A percentile compares a stretch with the other conserved stretches of the same genome.
phyloP scores from a whole-genome alignment of 2,329 filamentous ascomycete genomes.

The Fusarium scirpi region DNA sequence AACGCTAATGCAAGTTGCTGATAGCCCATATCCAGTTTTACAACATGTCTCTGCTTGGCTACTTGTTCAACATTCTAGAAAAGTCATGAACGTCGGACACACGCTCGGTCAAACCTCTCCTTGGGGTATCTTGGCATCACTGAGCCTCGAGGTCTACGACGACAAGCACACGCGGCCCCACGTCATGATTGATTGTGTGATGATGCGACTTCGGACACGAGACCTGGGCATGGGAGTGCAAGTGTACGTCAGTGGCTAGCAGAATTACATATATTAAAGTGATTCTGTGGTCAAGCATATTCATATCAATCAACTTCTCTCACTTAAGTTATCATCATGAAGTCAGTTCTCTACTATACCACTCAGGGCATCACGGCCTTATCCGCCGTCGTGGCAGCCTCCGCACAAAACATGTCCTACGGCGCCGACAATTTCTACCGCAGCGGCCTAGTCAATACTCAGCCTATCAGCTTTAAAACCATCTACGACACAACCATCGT shows the following conservation, averaged over 20 bases:
- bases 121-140: not conserved
- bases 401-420: not conserved
- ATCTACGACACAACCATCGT: not conserved
- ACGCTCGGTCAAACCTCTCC: accelerated
- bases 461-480: not conserved
- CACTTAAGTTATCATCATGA: not conserved
- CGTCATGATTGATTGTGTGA: not conserved
- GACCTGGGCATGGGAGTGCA: accelerated
- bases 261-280: accelerated
- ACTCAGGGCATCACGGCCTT: not conserved
- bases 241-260: accelerated
- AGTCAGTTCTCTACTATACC: not conserved
- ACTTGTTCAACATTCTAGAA: not conserved
- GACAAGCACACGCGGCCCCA: not conserved
- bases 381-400: not conserved
- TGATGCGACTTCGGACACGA: not conserved
- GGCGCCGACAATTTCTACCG: slow-evolving; percentile 12
- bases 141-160: not conserved
- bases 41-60: accelerated
- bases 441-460: not conserved
- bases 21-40: not conserved
- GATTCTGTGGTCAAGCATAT: accelerated
- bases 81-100: not conserved
- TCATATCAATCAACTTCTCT: accelerated
- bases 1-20: not conserved